Conservation (phyloP, 192 early-diverging fungal species). For the Coemansia furcata region DNA sequence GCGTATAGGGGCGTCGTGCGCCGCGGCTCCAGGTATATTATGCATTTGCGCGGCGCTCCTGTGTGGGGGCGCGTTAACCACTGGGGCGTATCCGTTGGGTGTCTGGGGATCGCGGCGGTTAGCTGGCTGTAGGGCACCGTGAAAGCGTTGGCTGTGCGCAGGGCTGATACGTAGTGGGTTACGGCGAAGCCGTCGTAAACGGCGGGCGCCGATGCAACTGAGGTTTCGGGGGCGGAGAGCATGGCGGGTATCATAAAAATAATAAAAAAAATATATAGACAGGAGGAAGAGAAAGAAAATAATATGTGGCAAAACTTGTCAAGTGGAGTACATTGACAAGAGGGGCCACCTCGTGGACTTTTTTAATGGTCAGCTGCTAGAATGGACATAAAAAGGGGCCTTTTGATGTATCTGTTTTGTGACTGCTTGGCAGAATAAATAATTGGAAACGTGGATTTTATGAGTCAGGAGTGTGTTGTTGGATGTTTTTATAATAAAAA, state of each 20-base stretch:
- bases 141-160: constrained; percentile 27
- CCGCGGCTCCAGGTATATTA: constrained; percentile 46
- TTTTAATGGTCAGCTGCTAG: background rate
- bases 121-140: constrained; percentile 25
- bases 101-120: too few species aligned
- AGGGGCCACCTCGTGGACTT: background rate
- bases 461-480: too few species aligned
- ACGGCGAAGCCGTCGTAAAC: constrained; percentile 5
- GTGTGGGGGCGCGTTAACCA: background rate
- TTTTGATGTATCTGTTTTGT: too few species aligned
- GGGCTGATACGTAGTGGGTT: constrained; percentile 10
- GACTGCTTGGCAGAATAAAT: too few species aligned
- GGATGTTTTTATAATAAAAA: too few species aligned
- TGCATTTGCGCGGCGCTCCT: constrained; percentile 35
- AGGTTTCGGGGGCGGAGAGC: background rate
- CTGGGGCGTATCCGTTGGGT: too few species aligned
- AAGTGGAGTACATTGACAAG: too few species aligned
- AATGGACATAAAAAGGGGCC: background rate
- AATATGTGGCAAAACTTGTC: background rate
- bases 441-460: too few species aligned
- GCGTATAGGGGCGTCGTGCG: constrained; percentile 23
- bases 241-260: background rate
- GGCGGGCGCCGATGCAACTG: background rate
- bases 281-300: background rate
- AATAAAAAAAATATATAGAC: background rate